phyloP scores from a whole-genome alignment of 208 protist species.

The Crithidia bombi region DNA sequence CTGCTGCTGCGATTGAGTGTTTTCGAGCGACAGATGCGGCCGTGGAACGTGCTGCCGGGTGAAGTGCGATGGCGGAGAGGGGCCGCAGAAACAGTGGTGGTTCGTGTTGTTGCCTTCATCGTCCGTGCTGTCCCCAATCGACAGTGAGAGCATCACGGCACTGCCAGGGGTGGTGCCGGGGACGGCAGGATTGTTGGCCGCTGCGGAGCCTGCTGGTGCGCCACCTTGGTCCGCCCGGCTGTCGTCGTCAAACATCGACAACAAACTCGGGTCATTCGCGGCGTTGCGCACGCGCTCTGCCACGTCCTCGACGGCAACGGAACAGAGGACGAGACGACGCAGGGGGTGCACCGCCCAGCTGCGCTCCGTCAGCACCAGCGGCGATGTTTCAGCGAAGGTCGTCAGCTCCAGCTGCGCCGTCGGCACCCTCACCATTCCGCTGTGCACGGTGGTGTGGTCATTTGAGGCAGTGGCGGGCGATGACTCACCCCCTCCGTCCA shows the following conservation, averaged over 20 bases:
- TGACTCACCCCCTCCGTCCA: conserved; percentile 1
- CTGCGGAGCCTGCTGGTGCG: neutral
- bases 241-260: neutral
- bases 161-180: neutral
- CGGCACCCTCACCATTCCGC: neutral
- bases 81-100: conserved; percentile 6
- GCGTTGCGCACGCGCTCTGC: conserved; percentile 20
- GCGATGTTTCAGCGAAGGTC: conserved; percentile 20
- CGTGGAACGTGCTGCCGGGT: neutral
- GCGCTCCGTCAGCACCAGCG: conserved; percentile 11
- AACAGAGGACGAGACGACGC: conserved; percentile 26
- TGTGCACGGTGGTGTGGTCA: neutral
- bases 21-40: conserved; percentile 3
- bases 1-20: neutral
- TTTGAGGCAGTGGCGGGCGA: neutral
- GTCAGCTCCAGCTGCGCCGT: conserved; percentile 28
- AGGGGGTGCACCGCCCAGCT: conserved; percentile 25
- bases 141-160: conserved; percentile 16
- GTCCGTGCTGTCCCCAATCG: conserved; percentile 16
- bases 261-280: neutral
- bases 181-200: neutral
- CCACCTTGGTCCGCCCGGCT: neutral
- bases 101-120: neutral
- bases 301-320: conserved; percentile 24
- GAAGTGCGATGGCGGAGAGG: conserved; percentile 9